phyloP scores from a whole-genome alignment of 176 grass and related monocot genomes.

The Chrysopogon serrulatus region DNA sequence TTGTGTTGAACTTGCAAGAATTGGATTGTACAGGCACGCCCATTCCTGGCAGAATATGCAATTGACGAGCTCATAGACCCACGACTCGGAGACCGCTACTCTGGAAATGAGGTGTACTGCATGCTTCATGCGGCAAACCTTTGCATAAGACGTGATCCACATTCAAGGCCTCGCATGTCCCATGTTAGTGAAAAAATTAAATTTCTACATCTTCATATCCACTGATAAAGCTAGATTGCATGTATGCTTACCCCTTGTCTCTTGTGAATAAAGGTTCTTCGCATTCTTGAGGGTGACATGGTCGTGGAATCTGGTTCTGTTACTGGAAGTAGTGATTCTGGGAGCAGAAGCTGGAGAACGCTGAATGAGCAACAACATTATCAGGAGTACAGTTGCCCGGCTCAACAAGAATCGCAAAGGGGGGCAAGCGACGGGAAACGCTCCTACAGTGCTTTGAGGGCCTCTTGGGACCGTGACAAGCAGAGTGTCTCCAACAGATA shows the following conservation, averaged over 20 bases:
- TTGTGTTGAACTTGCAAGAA: slow-evolving; percentile 19
- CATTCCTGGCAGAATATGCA: slow-evolving; percentile 60
- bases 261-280: slow-evolving; percentile 60
- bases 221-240: neutral
- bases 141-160: slow-evolving; percentile 84
- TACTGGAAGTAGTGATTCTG: slow-evolving; percentile 53
- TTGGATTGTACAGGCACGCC: slow-evolving; percentile 54
- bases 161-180: slow-evolving; percentile 95
- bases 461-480: slow-evolving; percentile 67
- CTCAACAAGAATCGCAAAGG: slow-evolving; percentile 38
- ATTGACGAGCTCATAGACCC: slow-evolving; percentile 78
- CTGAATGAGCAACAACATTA: slow-evolving; percentile 41
- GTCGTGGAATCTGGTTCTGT: slow-evolving; percentile 62
- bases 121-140: slow-evolving; percentile 92
- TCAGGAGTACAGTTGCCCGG: slow-evolving; percentile 41
- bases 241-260: neutral
- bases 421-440: slow-evolving; percentile 38
- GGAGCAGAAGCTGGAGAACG: slow-evolving; percentile 62
- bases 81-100: slow-evolving; percentile 54
- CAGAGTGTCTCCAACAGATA: slow-evolving; percentile 53
- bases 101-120: slow-evolving; percentile 66
- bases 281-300: slow-evolving; percentile 85
- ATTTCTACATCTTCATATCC: neutral
- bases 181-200: slow-evolving; percentile 41
- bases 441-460: slow-evolving; percentile 47